Evolutionary conservation across 768 basidiomycete genomes (phyloP).

Genomic region (Xerocomellus intermedius): DNA sequence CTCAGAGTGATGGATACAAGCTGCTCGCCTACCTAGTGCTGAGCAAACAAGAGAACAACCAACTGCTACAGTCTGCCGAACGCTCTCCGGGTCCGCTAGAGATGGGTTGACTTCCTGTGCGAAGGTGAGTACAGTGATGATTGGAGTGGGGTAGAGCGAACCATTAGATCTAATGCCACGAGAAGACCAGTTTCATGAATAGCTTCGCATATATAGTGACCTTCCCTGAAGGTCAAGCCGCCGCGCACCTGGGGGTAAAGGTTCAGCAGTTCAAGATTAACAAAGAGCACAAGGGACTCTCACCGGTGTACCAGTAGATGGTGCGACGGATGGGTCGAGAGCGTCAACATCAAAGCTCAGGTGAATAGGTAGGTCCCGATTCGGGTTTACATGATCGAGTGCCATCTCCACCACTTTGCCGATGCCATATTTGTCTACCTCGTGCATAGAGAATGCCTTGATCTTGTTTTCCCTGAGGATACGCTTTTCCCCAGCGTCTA

Average conservation of each 20-base stretch:
- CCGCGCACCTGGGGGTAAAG: conserved; percentile 67
- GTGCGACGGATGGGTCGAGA: conserved; percentile 92
- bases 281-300: conserved; percentile 20
- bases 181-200: conserved; percentile 90
- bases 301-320: conserved; percentile 90
- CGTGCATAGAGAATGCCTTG: conserved; percentile 90
- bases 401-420: conserved; percentile 97
- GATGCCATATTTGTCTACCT: conserved; percentile 86
- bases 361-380: conserved; percentile 83
- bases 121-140: conserved; percentile 7
- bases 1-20: not conserved
- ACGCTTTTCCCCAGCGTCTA: conserved; percentile 85
- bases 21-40: conserved; percentile 63
- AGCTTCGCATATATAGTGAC: conserved; percentile 96
- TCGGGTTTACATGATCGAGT: conserved; percentile 88
- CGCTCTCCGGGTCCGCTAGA: conserved; percentile 70
- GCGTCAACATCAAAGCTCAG: conserved; percentile 97
- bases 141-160: conserved; percentile 32
- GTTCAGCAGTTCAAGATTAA: not conserved
- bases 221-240: conserved; percentile 94
- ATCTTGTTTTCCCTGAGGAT: conserved; percentile 80
- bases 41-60: conserved; percentile 84
- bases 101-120: conserved; percentile 95
- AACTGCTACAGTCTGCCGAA: conserved; percentile 84
- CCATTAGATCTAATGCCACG: conserved; percentile 94